These are phyloP conservation scores for Gonapodya prolifera DNA, from an alignment of 192 early-diverging fungal species.

Conservation along the genomic window DNA sequence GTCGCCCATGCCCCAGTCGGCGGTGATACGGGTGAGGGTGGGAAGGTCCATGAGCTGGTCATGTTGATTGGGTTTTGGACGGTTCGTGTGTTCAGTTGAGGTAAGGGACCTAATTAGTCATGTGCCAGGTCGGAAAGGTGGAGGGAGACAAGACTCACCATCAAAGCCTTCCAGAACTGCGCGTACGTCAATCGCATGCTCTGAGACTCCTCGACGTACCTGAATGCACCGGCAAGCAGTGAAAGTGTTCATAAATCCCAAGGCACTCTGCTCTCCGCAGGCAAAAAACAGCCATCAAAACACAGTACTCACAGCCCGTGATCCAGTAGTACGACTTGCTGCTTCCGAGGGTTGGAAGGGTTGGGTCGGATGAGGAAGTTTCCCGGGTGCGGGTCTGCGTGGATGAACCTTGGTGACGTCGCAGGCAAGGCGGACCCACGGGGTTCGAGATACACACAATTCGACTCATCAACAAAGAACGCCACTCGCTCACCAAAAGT, in stretches of 20 bases:
- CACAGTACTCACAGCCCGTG: slow-evolving; percentile 85
- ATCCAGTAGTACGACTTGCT: slow-evolving; percentile 72
- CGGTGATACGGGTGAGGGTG: slow-evolving; percentile 47
- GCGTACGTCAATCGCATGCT: no score
- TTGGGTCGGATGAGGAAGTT: slow-evolving; percentile 15
- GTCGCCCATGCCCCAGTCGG: slow-evolving; percentile 52
- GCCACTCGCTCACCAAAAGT: slow-evolving; percentile 57
- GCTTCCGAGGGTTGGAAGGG: slow-evolving; percentile 6
- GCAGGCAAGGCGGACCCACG: slow-evolving; percentile 64
- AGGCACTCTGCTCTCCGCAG: no score
- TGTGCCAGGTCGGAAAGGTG: no score
- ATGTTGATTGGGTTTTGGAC: no score
- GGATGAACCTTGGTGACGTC: slow-evolving; percentile 38
- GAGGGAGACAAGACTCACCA: no score
- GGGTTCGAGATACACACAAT: slow-evolving; percentile 7
- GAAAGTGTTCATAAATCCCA: no score
- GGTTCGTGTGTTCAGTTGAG: no score
- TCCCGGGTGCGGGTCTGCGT: neutral
- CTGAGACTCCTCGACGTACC: no score
- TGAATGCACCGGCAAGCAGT: no score
- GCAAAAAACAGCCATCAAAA: slow-evolving; percentile 47
- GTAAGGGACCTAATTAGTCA: no score
- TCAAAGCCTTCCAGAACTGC: slow-evolving; percentile 71
- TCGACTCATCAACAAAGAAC: slow-evolving; percentile 12
- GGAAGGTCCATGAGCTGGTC: slow-evolving; percentile 49